These are phyloP conservation scores for Mucor saturninus DNA, from an alignment of 371 early-diverging fungal genomes.

Conservation along the genomic window DNA sequence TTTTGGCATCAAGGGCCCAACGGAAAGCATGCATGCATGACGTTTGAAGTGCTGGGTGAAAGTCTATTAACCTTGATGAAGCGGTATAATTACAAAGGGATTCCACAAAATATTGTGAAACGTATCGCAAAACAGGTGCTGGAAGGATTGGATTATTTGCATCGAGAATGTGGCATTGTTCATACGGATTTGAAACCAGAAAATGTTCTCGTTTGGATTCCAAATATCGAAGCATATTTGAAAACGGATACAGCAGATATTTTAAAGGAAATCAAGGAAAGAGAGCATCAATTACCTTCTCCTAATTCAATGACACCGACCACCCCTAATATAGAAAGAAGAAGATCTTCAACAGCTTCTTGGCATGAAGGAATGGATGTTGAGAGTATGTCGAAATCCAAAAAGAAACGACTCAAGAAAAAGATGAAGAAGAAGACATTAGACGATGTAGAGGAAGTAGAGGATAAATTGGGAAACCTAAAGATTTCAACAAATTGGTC, in stretches of 20 bases:
- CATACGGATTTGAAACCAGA: constrained; percentile 99
- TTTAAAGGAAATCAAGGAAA: constrained; percentile 17
- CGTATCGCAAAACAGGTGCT: constrained; percentile 87
- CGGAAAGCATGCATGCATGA: constrained; percentile 95
- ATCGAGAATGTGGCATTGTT: constrained; percentile 95
- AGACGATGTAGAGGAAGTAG: constrained; percentile 16
- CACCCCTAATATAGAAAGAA: neutral
- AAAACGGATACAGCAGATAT: constrained; percentile 29
- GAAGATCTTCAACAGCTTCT: constrained; percentile 4
- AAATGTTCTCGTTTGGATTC: constrained; percentile 90
- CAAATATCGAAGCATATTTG: constrained; percentile 68
- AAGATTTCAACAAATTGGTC: constrained; percentile 12
- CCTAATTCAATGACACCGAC: constrained; percentile 3
- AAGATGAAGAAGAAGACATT: constrained; percentile 35
- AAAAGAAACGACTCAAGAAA: constrained; percentile 43
- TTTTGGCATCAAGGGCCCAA: constrained; percentile 91
- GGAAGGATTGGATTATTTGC: constrained; percentile 91
- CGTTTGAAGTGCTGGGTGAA: constrained; percentile 96
- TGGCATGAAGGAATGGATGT: constrained; percentile 19
- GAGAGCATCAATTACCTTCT: neutral
- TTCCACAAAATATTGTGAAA: constrained; percentile 85
- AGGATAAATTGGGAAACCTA: constrained; percentile 15
- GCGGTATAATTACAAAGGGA: constrained; percentile 68
- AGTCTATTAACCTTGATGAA: constrained; percentile 89
- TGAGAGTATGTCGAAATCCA: constrained; percentile 35